phyloP scores from a whole-genome alignment of 768 basidiomycete species.

The Cubamyces sp. region DNA sequence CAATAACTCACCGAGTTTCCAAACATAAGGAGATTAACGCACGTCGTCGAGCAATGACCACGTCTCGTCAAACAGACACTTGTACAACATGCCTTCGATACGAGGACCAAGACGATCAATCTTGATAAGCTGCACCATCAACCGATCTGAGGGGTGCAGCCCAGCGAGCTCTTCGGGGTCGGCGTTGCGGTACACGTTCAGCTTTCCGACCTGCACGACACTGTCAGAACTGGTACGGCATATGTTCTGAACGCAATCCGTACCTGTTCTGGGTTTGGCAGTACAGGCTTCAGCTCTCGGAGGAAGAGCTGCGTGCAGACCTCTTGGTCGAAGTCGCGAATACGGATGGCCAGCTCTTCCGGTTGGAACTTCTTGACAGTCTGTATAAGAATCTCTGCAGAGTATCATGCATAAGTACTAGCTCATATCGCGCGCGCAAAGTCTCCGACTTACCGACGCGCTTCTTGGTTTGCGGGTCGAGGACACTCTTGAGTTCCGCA shows the following conservation, averaged over 20 bases:
- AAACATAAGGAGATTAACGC: slow-evolving; percentile 27
- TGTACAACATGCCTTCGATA: slow-evolving; percentile 95
- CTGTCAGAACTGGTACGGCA: slow-evolving; percentile 1
- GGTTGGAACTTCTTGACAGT: slow-evolving; percentile 82
- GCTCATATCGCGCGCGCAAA: not conserved
- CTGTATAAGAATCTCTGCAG: slow-evolving; percentile 87
- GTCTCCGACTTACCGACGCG: slow-evolving; percentile 73
- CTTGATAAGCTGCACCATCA: slow-evolving; percentile 97
- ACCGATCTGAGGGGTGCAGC: slow-evolving; percentile 92
- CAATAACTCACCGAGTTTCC: not conserved
- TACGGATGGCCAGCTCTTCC: slow-evolving; percentile 82
- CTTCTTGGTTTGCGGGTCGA: slow-evolving; percentile 91
- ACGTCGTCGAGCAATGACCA: slow-evolving; percentile 84
- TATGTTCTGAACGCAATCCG: slow-evolving; percentile 17
- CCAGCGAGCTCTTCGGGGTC: slow-evolving; percentile 82
- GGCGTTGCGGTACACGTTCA: slow-evolving; percentile 88
- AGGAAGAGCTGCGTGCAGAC: slow-evolving; percentile 90
- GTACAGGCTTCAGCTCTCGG: slow-evolving; percentile 81
- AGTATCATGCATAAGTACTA: not conserved
- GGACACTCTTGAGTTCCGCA: slow-evolving; percentile 88
- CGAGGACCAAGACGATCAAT: slow-evolving; percentile 87
- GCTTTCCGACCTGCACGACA: slow-evolving; percentile 70
- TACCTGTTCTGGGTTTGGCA: slow-evolving; percentile 92
- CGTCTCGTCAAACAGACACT: slow-evolving; percentile 84
- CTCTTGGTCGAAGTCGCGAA: slow-evolving; percentile 85